Base-by-base conservation (phyloP, 352 stramenopile genomes). In the Plasmopara viticola region DNA sequence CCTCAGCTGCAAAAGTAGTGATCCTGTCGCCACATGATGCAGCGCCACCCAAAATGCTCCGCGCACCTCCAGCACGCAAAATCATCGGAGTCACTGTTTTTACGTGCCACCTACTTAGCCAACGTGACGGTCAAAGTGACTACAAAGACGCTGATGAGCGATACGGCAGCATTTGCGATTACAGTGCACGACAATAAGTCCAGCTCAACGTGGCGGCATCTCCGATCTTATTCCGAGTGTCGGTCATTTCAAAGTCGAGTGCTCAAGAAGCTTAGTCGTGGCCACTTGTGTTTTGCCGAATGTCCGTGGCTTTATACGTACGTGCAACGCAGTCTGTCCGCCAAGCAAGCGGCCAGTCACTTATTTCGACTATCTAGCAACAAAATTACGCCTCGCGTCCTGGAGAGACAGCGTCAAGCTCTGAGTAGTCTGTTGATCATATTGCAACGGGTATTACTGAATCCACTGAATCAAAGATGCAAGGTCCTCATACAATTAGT, bases 241-340 rank as follows among this genome's bases (percentile, higher is more conserved):
- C 53, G 66, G 50, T 39, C 38, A 9, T 76, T 79, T 53, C 66
- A 70, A 50, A 58, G 39, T 18, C 55, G 58, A n/a, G 42, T 79
- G 40, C 51, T 76, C 6, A 45, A 48, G 14, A 43, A 47, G 6
- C 28, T 79, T 20, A 62, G 66, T 48, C 62, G 58, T 5, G 69
- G 70, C 17, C 72, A 80, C 48, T 79, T 78, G 45, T 80, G 69
- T 43, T 39, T 68, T 34, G 72, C 69, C 5, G 72, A 76, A 48
- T 83, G 69, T 48, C 69, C 69, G 53, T 78, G 62, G 64, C 44
- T 83, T 15, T 76, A 64, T 53, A 66, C 65, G 31, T 80, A 78
- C 44, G 42, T 83, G 38, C 75, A 64, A 37, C 70, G 62, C 43
- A 31, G 55, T 9, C 55, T 79, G 39, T 67, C 70, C 14, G 50